phyloP scores from a whole-genome alignment of 805 yeast genomes.

The Ogataea kodamae region DNA sequence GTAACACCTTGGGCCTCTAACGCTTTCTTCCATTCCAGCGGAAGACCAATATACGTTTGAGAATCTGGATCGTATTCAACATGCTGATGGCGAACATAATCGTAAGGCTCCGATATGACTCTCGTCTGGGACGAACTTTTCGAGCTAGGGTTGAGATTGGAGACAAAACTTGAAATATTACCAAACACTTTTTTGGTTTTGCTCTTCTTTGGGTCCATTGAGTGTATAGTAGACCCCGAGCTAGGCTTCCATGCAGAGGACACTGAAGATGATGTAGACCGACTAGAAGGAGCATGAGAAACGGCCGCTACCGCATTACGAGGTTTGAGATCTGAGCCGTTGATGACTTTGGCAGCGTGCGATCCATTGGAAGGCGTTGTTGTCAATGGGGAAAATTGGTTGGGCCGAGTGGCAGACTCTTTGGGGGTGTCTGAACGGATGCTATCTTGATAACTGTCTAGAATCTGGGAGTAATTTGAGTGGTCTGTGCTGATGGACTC shows the following conservation, averaged over 20 bases:
- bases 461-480: constrained; percentile 11
- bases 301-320: not conserved
- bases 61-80: constrained; percentile 84
- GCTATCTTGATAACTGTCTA: constrained; percentile 12
- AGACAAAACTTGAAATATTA: constrained; percentile 47
- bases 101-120: constrained; percentile 87
- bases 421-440: constrained; percentile 1
- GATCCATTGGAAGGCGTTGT: constrained; percentile 2
- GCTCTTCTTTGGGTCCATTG: constrained; percentile 29
- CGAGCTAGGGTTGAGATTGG: constrained; percentile 16
- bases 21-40: constrained; percentile 86
- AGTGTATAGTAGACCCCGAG: constrained; percentile 14
- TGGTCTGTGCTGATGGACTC: constrained; percentile 7
- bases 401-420: not conserved
- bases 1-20: constrained; percentile 85
- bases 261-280: constrained; percentile 16
- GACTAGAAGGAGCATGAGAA: constrained; percentile 3
- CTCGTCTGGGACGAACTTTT: constrained; percentile 24
- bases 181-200: constrained; percentile 50
- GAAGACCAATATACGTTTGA: constrained; percentile 89
- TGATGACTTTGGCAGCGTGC: not conserved
- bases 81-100: constrained; percentile 86
- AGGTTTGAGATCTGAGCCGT: constrained; percentile 1
- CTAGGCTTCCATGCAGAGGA: constrained; percentile 16
- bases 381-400: not conserved